Conservation (phyloP, 2,329 filamentous ascomycete genomes). For the Phyllosticta ampelicida region DNA sequence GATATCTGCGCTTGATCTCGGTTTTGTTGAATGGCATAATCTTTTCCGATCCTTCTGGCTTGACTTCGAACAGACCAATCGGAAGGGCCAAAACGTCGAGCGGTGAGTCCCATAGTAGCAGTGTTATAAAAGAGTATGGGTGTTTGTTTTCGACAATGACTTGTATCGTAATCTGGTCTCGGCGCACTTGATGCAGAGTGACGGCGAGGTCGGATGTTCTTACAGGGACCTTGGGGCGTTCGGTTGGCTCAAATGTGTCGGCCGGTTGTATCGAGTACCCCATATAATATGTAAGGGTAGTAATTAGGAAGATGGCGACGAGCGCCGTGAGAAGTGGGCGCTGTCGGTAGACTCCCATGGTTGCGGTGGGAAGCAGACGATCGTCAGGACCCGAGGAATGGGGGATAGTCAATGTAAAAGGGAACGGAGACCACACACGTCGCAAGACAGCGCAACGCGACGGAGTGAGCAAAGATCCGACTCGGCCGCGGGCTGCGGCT, state of each 20-base stretch:
- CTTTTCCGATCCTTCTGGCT: slow-evolving; percentile 18
- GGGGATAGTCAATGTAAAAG: neutral
- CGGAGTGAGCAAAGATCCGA: neutral
- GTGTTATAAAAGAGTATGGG: slow-evolving; percentile 22
- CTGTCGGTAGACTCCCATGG: neutral
- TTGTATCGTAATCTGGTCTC: slow-evolving; percentile 22
- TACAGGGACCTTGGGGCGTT: slow-evolving; percentile 1
- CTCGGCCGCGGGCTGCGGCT: neutral
- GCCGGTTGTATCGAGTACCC: neutral
- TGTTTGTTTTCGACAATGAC: slow-evolving; percentile 28
- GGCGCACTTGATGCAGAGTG: slow-evolving; percentile 20
- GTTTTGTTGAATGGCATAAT: slow-evolving; percentile 18
- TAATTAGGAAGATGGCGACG: slow-evolving; percentile 35
- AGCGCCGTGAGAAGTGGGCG: slow-evolving; percentile 27
- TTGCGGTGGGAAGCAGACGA: neutral
- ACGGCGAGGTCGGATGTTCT: slow-evolving; percentile 21
- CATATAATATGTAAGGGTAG: slow-evolving; percentile 24
- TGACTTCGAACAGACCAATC: slow-evolving; percentile 28
- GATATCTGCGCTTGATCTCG: slow-evolving; percentile 25
- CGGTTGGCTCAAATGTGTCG: neutral
- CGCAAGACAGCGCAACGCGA: neutral
- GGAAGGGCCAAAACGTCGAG: slow-evolving; percentile 28
- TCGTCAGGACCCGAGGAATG: neutral
- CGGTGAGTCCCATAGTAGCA: slow-evolving; percentile 32
- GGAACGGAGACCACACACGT: neutral